phyloP scores from a whole-genome alignment of 139 green algal species.

The Coelastrella sp. region DNA sequence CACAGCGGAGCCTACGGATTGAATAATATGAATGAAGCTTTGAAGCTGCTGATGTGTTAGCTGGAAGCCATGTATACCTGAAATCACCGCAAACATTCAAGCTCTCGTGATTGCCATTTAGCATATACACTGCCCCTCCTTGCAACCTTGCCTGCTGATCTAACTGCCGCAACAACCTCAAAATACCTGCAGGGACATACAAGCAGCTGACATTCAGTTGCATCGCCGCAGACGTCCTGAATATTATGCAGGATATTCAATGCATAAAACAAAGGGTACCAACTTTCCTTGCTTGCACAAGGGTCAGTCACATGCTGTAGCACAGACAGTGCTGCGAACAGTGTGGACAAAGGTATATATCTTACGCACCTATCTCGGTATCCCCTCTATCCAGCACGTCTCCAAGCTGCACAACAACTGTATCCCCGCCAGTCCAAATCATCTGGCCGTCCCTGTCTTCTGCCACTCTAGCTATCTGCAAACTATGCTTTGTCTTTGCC shows the following conservation, averaged over 20 bases:
- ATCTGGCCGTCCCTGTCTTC: slow-evolving; percentile 59
- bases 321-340: too few species aligned
- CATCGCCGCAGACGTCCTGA: too few species aligned
- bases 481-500: slow-evolving; percentile 78
- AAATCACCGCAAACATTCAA: slow-evolving; percentile 92
- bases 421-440: slow-evolving; percentile 85
- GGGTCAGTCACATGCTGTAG: too few species aligned
- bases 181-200: slow-evolving; percentile 72
- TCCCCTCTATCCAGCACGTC: slow-evolving; percentile 93
- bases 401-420: slow-evolving; percentile 91
- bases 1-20: too few species aligned
- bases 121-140: slow-evolving; percentile 90
- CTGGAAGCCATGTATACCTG: slow-evolving; percentile 58
- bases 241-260: too few species aligned
- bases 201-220: too few species aligned
- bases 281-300: not conserved
- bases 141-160: slow-evolving; percentile 78
- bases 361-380: slow-evolving; percentile 83
- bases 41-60: too few species aligned
- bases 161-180: slow-evolving; percentile 87
- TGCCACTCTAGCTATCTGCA: slow-evolving; percentile 78
- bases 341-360: too few species aligned
- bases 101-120: slow-evolving; percentile 96
- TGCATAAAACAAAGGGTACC: too few species aligned
- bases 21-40: too few species aligned